phyloP scores from a whole-genome alignment of 805 yeast genomes.

The Suhomyces pyralidae region DNA sequence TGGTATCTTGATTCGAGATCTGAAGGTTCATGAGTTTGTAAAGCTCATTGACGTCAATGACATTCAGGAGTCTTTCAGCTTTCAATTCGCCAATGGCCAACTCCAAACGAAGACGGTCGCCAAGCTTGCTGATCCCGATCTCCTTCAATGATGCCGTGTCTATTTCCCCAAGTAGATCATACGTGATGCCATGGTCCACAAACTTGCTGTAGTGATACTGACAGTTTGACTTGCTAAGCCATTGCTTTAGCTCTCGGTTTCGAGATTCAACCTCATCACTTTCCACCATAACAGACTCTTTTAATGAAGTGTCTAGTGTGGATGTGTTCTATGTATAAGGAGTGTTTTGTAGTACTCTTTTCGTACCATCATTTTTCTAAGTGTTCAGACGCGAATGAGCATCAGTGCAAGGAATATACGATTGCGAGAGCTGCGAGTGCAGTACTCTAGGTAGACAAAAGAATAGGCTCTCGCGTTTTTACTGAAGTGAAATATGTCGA shows the following conservation, averaged over 20 bases:
- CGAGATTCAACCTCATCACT: background rate
- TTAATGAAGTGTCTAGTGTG: background rate
- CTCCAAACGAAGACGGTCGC: conserved; percentile 75
- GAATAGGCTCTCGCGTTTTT: no score
- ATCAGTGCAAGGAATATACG: background rate
- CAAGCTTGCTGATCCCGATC: conserved; percentile 71
- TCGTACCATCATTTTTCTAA: background rate
- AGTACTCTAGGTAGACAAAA: background rate
- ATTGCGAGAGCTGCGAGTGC: background rate
- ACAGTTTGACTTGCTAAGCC: conserved; percentile 36
- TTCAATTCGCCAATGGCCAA: conserved; percentile 51
- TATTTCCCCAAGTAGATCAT: conserved; percentile 54
- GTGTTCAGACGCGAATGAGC: background rate
- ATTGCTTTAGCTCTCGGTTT: conserved; percentile 26
- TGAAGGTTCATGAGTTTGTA: conserved; percentile 17
- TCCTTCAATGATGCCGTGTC: conserved; percentile 67
- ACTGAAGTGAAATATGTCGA: background rate
- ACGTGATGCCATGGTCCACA: conserved; percentile 51
- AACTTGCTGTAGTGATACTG: conserved; percentile 33
- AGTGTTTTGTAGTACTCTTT: background rate
- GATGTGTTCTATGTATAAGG: background rate
- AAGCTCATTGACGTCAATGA: conserved; percentile 25
- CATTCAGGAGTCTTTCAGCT: conserved; percentile 23
- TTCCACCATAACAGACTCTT: background rate
- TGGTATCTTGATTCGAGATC: conserved; percentile 6